phyloP scores from a whole-genome alignment of 305 asterid species.

The Ilex paraguariensis region DNA sequence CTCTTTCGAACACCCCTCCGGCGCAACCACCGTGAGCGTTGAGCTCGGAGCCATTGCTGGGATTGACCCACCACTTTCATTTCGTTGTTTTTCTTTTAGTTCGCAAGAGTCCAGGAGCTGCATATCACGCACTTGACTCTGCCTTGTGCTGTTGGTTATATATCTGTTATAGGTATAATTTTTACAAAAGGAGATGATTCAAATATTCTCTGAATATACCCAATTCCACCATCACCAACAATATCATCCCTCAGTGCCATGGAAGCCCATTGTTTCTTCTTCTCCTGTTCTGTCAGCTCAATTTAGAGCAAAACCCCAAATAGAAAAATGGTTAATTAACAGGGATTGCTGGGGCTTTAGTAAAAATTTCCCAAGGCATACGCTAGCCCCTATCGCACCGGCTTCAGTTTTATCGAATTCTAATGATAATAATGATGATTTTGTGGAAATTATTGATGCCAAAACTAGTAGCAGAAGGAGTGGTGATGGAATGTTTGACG shows the following conservation, averaged over 20 bases:
- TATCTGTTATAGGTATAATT: too few relatives aligned
- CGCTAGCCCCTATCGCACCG: constrained; percentile 19
- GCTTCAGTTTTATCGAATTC: constrained; percentile 15
- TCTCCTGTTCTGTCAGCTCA: constrained; percentile 20
- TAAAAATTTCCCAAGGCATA: constrained; percentile 18
- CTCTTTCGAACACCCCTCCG: too few relatives aligned
- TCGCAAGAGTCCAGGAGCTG: too few relatives aligned
- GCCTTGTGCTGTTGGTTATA: too few relatives aligned
- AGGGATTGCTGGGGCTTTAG: background rate
- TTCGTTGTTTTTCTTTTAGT: too few relatives aligned
- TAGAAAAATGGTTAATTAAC: constrained; percentile 10
- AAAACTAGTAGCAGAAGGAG: constrained; percentile 24
- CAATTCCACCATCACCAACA: background rate
- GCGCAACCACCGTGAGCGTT: too few relatives aligned
- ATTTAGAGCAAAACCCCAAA: constrained; percentile 26
- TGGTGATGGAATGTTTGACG: constrained; percentile 19
- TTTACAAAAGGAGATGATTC: too few relatives aligned
- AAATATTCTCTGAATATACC: too few relatives aligned
- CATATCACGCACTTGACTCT: too few relatives aligned
- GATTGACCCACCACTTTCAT: too few relatives aligned
- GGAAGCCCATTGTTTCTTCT: constrained; percentile 15
- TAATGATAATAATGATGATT: constrained; percentile 24
- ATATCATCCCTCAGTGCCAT: background rate
- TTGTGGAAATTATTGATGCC: constrained; percentile 19
- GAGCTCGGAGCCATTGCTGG: too few relatives aligned